A percentile compares a stretch with the other conserved stretches of the same genome.
These are phyloP conservation scores for Strombidium stylifer DNA, from an alignment of 73 alveolate genomes.

Conservation along the genomic window DNA sequence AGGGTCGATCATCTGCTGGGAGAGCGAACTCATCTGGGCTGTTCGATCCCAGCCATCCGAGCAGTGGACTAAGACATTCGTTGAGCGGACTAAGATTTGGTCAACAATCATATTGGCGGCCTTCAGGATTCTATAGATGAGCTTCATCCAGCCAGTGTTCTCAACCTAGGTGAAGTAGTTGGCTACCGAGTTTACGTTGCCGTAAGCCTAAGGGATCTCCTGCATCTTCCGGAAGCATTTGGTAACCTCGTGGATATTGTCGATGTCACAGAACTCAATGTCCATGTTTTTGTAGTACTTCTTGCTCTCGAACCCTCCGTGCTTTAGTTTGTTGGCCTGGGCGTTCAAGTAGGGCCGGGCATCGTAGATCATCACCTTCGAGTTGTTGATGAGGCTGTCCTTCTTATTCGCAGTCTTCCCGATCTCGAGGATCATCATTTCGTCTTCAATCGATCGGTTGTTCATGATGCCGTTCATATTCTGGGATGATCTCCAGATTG, in stretches of 20 bases:
- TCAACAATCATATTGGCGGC: conserved; percentile 61
- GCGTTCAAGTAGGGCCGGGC: conserved; percentile 95
- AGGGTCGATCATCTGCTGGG: conserved; percentile 90
- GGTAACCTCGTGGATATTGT: conserved; percentile 95
- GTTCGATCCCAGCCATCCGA: conserved; percentile 99
- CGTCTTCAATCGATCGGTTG: conserved; percentile 64
- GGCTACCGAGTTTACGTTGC: not conserved
- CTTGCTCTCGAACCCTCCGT: conserved; percentile 94
- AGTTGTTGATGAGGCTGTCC: not conserved
- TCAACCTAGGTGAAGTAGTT: conserved; percentile 63
- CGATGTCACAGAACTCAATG: conserved; percentile 88
- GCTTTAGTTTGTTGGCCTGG: conserved; percentile 85
- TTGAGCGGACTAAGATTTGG: conserved; percentile 29
- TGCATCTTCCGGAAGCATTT: conserved; percentile 68
- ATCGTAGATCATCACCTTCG: conserved; percentile 74
- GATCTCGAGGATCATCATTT: conserved; percentile 40
- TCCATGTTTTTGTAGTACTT: conserved; percentile 76
- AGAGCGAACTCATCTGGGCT: conserved; percentile 84
- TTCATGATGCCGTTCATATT: conserved; percentile 48
- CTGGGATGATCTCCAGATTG: conserved; percentile 83
- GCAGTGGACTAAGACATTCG: conserved; percentile 92
- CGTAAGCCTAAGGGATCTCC: conserved; percentile 1
- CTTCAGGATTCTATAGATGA: conserved; percentile 68
- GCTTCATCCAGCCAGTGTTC: conserved; percentile 81
- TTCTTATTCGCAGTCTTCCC: conserved; percentile 25